Evolutionary conservation across 495 filamentous ascomycete genomes (phyloP).

Genomic region (Ascodesmis nigricans): DNA sequence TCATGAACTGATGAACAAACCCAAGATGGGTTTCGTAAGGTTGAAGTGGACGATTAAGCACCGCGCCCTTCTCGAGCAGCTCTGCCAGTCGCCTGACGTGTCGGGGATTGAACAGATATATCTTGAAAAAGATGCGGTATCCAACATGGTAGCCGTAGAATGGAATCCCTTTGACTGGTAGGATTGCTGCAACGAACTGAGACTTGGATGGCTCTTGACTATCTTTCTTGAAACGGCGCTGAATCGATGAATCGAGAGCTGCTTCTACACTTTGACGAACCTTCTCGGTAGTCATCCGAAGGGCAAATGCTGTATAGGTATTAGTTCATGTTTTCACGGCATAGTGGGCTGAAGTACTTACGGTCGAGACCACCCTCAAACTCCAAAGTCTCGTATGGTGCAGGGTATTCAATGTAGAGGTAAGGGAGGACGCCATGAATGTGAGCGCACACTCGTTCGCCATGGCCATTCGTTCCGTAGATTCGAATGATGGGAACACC

Average conservation of each 20-base stretch:
- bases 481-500: constrained; percentile 72
- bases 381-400: constrained; percentile 30
- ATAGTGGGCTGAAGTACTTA: constrained; percentile 1
- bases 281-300: no score
- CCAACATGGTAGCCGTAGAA: constrained; percentile 93
- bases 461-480: constrained; percentile 84
- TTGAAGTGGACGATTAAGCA: constrained; percentile 64
- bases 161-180: constrained; percentile 74
- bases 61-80: constrained; percentile 60
- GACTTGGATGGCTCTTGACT: no score
- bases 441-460: constrained; percentile 91
- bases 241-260: no score
- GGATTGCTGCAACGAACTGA: constrained; percentile 62
- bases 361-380: constrained; percentile 36
- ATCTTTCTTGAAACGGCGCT: no score
- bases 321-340: constrained; percentile 2
- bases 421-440: constrained; percentile 93
- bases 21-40: constrained; percentile 86
- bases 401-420: constrained; percentile 70
- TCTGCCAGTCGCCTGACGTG: constrained; percentile 67
- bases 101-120: constrained; percentile 71
- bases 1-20: constrained; percentile 90
- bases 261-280: no score
- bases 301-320: no score
- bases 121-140: constrained; percentile 76